Evolutionary conservation across 129 eudicot species (phyloP).

Genomic region (Flaveria sonorensis): DNA sequence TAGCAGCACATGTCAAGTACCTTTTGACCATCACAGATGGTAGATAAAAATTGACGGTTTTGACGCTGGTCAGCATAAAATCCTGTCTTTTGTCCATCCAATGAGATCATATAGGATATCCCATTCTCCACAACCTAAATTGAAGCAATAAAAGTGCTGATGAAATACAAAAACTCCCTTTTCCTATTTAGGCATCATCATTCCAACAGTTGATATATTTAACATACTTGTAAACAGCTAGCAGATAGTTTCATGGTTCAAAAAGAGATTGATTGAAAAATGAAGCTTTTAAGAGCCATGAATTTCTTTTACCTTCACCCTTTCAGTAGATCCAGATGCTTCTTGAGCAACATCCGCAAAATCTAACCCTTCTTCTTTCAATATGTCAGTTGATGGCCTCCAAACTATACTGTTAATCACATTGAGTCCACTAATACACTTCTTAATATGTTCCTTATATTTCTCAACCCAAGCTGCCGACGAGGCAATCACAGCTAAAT

Average conservation of each 20-base stretch:
- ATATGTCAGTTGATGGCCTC: slow-evolving; percentile 82
- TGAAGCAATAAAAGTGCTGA: slow-evolving; percentile 11
- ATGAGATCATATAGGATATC: slow-evolving; percentile 68
- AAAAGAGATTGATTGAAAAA: slow-evolving; percentile 5
- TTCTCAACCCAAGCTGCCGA: slow-evolving; percentile 99
- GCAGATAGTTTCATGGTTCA: slow-evolving; percentile 19
- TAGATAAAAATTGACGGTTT: slow-evolving; percentile 75
- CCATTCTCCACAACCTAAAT: slow-evolving; percentile 87
- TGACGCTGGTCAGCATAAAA: slow-evolving; percentile 98
- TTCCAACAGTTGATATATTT: not conserved
- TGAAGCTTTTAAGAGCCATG: not conserved
- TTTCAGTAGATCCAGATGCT: slow-evolving; percentile 42
- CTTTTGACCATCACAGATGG: slow-evolving; percentile 60
- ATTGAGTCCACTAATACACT: slow-evolving; percentile 48
- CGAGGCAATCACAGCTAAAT: slow-evolving; percentile 85
- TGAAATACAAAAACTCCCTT: slow-evolving; percentile 19
- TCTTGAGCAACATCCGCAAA: slow-evolving; percentile 43
- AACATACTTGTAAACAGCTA: slow-evolving; percentile 1
- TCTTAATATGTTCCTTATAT: slow-evolving; percentile 68
- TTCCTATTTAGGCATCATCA: not conserved
- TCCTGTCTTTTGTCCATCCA: slow-evolving; percentile 98
- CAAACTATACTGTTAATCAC: slow-evolving; percentile 59
- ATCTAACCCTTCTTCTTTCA: slow-evolving; percentile 93
- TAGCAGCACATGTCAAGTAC: slow-evolving; percentile 95
- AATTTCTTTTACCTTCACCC: slow-evolving; percentile 55